Evolutionary conservation across 23 red algal genomes (phyloP), one percentile per base, ranked within the genome.

Genomic region (Pyropia haitanensis): DNA sequence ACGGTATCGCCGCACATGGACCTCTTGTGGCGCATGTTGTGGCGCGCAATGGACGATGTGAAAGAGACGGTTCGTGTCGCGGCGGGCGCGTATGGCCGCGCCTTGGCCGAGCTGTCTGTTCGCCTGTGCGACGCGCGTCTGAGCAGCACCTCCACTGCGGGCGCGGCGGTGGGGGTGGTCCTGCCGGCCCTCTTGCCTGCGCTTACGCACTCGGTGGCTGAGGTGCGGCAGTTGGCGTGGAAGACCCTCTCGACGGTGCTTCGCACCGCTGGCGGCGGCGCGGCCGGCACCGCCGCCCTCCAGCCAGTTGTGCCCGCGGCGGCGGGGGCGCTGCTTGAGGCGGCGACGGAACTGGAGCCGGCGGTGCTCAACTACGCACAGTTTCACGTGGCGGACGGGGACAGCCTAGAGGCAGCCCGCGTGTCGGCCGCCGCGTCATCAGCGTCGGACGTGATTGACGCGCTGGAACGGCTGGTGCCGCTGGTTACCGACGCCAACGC

Each of bases 1-100:
- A 44, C 75, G 51, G 71, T 87, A 54, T 76, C 75, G 49, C 71
- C 75, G 17, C 51, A 58, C n/a, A 14, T 87, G 25, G 51, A 46
- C 25, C 71, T 76, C 16, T 70, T 87, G n/a, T 87, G 81, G 81
- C 67, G 61, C 34, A 46, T 69, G 18, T 70, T 64, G 23, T 61
- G 68, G 39, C 30, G 81, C 15, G 71, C 71, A 23, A 71, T 87
- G 28, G 81, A 87, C 61, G 81, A 87, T 31, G 76, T 87, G 56
- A 87, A 87, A 59, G 81, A 87, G 53, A 87, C 63, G 29, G 81
- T 87, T 8, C 68, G 81, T 18, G 71, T 70, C 57, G 71, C 59
- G 52, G 81, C 70, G 27, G 62, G 63, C 49, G 64, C 71, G 25
- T 63, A 64, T 56, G 81, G 81, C 2, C 59, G 70, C 15, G 62